Percentiles rank a stretch among this genome's conserved stretches.
Conservation (phyloP, 2,329 filamentous ascomycete genomes). For the Fusarium luffae region DNA sequence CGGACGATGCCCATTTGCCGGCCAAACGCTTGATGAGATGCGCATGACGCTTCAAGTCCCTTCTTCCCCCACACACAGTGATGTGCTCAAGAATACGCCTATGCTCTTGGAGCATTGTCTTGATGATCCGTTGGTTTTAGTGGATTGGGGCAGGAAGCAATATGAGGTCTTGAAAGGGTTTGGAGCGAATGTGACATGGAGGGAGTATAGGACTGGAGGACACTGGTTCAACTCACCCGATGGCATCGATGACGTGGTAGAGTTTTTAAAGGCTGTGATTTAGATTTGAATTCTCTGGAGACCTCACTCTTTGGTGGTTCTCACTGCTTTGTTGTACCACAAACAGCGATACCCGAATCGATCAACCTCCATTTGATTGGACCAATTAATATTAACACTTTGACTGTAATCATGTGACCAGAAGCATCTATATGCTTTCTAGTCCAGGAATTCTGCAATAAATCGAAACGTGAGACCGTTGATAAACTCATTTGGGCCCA, state of each 20-base stretch:
- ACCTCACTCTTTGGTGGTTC: neutral
- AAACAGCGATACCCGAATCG: neutral
- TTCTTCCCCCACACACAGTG: neutral
- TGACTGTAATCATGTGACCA: neutral
- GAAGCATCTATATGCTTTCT: neutral
- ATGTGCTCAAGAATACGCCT: slow-evolving; percentile 55
- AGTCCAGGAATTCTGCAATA: neutral
- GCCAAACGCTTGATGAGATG: slow-evolving; percentile 46
- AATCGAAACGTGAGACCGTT: neutral
- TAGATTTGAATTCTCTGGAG: no score
- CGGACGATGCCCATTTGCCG: slow-evolving; percentile 52
- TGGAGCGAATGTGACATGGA: slow-evolving; percentile 55
- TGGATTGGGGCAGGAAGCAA: slow-evolving; percentile 53
- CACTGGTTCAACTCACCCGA: slow-evolving; percentile 59
- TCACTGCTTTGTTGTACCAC: neutral
- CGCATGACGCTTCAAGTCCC: slow-evolving; percentile 15
- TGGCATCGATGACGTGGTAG: slow-evolving; percentile 56
- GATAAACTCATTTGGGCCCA: neutral
- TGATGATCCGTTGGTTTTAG: slow-evolving; percentile 56
- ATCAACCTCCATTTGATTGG: neutral
- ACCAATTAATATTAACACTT: no score
- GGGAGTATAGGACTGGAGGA: slow-evolving; percentile 55
- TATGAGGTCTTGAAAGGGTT: slow-evolving; percentile 51
- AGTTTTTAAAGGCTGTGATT: slow-evolving; percentile 44
- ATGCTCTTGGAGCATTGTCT: slow-evolving; percentile 58